phyloP scores from a whole-genome alignment of 305 asterid species.

The Fraxinus velutina region DNA sequence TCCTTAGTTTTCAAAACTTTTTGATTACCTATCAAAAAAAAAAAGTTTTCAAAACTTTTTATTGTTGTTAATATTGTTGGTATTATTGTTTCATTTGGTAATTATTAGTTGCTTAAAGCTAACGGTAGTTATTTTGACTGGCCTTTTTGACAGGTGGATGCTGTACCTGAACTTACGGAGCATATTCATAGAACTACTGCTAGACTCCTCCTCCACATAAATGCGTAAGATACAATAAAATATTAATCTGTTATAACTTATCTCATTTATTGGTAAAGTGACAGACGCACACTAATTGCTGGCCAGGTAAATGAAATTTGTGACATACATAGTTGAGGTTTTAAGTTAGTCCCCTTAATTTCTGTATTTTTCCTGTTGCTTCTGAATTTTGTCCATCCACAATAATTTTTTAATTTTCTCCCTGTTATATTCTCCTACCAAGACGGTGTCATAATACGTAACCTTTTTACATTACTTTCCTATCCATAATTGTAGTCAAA shows the following conservation, averaged over 20 bases:
- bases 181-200: slow-evolving; percentile 90
- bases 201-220: slow-evolving; percentile 75
- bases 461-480: neutral
- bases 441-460: neutral
- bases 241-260: slow-evolving; percentile 6
- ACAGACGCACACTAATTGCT: slow-evolving; percentile 6
- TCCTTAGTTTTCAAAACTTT: neutral
- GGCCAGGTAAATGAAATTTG: neutral
- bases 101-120: slow-evolving; percentile 10
- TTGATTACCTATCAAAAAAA: neutral
- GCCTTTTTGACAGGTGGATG: slow-evolving; percentile 72
- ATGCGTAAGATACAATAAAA: slow-evolving; percentile 62
- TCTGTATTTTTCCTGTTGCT: neutral
- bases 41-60: neutral
- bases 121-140: slow-evolving; percentile 21
- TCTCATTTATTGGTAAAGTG: neutral
- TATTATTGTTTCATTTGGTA: slow-evolving; percentile 2
- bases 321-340: neutral
- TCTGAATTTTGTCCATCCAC: neutral
- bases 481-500: neutral
- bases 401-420: neutral
- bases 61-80: neutral
- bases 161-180: slow-evolving; percentile 84
- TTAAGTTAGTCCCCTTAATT: neutral
- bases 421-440: slow-evolving; percentile 11